Conservation (phyloP, 2,329 filamentous ascomycete species). For the Neonectria hederae region DNA sequence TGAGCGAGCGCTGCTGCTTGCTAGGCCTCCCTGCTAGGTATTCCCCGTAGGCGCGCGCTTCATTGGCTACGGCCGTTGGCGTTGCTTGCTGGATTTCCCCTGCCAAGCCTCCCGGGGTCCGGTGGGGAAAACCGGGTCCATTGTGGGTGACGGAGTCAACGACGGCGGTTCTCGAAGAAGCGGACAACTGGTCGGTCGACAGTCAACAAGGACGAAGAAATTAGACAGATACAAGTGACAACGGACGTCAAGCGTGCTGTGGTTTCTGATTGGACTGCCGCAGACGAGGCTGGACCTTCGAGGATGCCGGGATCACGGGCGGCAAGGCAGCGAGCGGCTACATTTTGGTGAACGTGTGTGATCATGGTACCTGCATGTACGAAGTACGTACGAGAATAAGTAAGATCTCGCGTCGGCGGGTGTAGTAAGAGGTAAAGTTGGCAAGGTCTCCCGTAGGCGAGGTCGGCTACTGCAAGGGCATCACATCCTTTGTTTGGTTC, state of each 20-base stretch:
- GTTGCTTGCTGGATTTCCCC: slow-evolving; percentile 24
- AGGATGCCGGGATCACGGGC: not conserved
- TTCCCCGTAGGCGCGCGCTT: slow-evolving; percentile 28
- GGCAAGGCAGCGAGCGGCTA: not conserved
- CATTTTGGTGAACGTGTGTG: not conserved
- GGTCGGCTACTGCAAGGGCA: not conserved
- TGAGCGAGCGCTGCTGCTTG: not conserved
- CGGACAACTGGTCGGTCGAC: not conserved
- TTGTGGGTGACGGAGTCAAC: slow-evolving; percentile 17
- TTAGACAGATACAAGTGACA: not conserved
- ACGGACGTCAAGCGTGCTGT: not conserved
- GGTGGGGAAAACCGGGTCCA: slow-evolving; percentile 19
- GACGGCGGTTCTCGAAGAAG: slow-evolving; percentile 15
- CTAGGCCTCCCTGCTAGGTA: not conserved
- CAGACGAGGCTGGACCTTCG: not conserved
- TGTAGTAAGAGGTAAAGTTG: not conserved
- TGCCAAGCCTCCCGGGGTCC: slow-evolving; percentile 34
- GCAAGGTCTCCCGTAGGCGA: not conserved
- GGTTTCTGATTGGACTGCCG: slow-evolving; percentile 1
- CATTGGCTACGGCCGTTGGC: slow-evolving; percentile 32
- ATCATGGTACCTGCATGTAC: no score
- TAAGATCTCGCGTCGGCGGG: no score
- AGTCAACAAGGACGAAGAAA: not conserved
- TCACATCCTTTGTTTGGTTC: slow-evolving; percentile 5
- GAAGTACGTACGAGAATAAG: no score